Base-by-base conservation (phyloP, 768 basidiomycete genomes). In the Tulasnella sp. region DNA sequence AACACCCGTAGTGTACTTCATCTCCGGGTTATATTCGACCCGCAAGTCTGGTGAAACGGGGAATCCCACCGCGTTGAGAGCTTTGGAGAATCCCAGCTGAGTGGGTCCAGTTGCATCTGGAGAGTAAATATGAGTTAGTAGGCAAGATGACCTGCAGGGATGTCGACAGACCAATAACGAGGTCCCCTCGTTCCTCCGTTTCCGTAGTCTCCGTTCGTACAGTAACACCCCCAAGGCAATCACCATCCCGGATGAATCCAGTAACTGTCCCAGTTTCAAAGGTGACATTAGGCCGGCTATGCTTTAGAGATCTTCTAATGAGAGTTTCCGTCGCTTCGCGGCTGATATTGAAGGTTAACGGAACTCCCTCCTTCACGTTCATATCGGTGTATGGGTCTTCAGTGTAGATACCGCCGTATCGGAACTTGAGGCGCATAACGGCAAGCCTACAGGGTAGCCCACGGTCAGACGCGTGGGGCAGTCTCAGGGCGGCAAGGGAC, bases 21-120 rank as follows among this genome's bases (percentile, higher is more conserved):
- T 76, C 8, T n/a, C 15, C 0, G 75, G 75, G 22, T 76, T 34
- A 19, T 76, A 76, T 42, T 76, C 75, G 7, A 22, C 39, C 25
- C 64, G 75, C n/a, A 70, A 67, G 42, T 42, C 25, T 22, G 67
- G 6, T n/a, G 72, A n/a, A 39, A 73, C 34, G n/a, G 45, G 15
- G 31, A 76, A 68, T 9, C 69, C 69, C 2, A 67, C 67, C 9
- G 38, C 25, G n/a, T 11, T 42, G 3, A 76, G 75, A 15, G 68
- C 39, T 37, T 76, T 76, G 38, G 15, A 25, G 38, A 68, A 76
- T 2, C 36, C 58, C 22, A 49, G 9, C 42, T 76, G 75, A 25
- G 38, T 37, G 40, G 67, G 67, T 68, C 75, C 75, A 17, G 75
- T 68, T n/a, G 75, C 75, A 40, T 76, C 75, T 76, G 67, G n/a